Evolutionary conservation across 2,329 filamentous ascomycete genomes (phyloP), one percentile per base, ranked within the genome.

Genomic region (Kalaharituber pfeilii): DNA sequence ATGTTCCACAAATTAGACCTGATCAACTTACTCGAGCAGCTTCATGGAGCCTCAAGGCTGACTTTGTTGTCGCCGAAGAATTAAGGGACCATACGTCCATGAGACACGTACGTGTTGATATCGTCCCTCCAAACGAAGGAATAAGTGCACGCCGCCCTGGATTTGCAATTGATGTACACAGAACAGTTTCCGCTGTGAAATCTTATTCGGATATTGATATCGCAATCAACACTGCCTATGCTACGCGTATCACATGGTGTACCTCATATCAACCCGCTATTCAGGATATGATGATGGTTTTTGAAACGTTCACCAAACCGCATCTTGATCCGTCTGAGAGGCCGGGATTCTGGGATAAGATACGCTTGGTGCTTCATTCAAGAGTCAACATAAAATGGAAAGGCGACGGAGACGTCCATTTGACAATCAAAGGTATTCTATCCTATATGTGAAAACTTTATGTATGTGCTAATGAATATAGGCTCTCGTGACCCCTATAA

Each of bases 251-350:
- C 52, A 95, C 89, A 0, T 98, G 91, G 93, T 88, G 88, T 6
- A 88, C 91, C 47, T 94, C 88, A 1, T 98, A 96, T 65, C 93
- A 98, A 65, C 91, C 93, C 26, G 89, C 89, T 1, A 89, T 98
- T 50, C 91, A 98, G 67, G 93, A 98, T 65, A 94, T 96, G 84
- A 98, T 98, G 91, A 95, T 96, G 77, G 88, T 88, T 25, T 84
- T 98, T 57, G 91, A 98, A 69, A 89, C 85, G 2, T 96, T 98
- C 67, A 95, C 89, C 0, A 98, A 98, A 66, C 86, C 89, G 6
- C 88, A 89, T 59, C 75, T 95, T 26, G 93, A 98, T 67, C 83
- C 85, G 1, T 96, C 91, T 0, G 93, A 98, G 60, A 77, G 84
- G 54, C 86, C 94, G 49, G 91, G 91, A 2, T 98, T 98, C 71